Evolutionary conservation across 75 land plant species (phyloP).

Genomic region (Cunninghamia lanceolata): DNA sequence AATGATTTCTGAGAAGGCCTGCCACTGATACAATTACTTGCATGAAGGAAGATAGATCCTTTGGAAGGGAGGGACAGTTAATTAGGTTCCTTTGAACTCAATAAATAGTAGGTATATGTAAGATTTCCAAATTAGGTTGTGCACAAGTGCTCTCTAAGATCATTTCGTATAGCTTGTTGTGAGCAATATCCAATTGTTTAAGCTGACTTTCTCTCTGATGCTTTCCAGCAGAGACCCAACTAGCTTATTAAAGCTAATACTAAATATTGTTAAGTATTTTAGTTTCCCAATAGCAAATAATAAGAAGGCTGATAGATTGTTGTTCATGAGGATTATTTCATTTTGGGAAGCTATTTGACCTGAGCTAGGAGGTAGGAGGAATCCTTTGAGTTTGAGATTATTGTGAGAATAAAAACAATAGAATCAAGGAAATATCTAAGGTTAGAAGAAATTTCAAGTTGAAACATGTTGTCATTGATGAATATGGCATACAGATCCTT

Average conservation of each 20-base stretch:
- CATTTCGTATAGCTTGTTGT: constrained; percentile 57
- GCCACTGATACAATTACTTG: no score
- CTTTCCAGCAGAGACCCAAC: constrained; percentile 32
- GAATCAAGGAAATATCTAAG: constrained; percentile 39
- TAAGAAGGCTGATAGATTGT: constrained; percentile 19
- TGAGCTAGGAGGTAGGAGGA: constrained; percentile 37
- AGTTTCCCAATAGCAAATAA: constrained; percentile 27
- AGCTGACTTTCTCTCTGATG: constrained; percentile 31
- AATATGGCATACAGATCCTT: constrained; percentile 45
- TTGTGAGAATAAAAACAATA: constrained; percentile 52
- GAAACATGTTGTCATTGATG: constrained; percentile 40
- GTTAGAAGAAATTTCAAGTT: constrained; percentile 21
- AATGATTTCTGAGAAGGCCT: no score
- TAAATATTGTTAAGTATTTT: constrained; percentile 29
- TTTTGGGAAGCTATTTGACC: constrained; percentile 33
- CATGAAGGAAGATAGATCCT: no score
- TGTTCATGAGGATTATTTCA: constrained; percentile 37
- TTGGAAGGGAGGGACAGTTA: no score
- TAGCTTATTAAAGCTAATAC: constrained; percentile 31
- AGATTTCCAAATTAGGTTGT: constrained; percentile 51
- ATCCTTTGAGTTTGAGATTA: constrained; percentile 24
- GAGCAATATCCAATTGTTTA: constrained; percentile 68
- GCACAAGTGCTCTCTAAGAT: constrained; percentile 50
- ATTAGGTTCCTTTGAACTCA: constrained; percentile 35
- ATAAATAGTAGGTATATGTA: constrained; percentile 56